Evolutionary conservation across 768 basidiomycete species (phyloP), one percentile per base, ranked within the genome.

Genomic region (Kwoniella newhampshirensis): DNA sequence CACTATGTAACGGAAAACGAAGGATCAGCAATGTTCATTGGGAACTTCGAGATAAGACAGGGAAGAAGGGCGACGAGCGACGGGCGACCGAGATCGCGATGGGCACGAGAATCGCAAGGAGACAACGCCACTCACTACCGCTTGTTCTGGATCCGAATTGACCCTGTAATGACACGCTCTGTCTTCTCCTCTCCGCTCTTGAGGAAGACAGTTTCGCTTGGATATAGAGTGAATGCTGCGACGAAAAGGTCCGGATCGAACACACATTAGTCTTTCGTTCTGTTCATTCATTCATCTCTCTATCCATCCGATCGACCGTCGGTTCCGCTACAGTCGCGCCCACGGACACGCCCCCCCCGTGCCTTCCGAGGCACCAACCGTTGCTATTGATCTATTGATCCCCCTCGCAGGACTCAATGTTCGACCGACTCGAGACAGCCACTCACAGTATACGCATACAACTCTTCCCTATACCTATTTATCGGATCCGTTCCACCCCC

Each of bases 401-500:
- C n/a, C n/a, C n/a, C n/a, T n/a, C n/a, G n/a, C 20, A 32, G 7
- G 36, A 39, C 30, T 37, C 23, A 8, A 15, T 12, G 21, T 18
- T n/a, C 17, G 26, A 7, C 50, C 17, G 26, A 11, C 1, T 9
- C 36, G 26, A 27, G 7, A 20, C 1, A 9, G 21, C 9, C 7
- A 61, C 60, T 51, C 54, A 61, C 60, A 6, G 60, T 61, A 53
- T 61, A 61, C n/a, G 60, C 54, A 27, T 61, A 61, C 26, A 61
- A 18, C n/a, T 41, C 54, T 23, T 51, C 41, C 9, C 25, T 55
- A 44, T 61, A 61, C 23, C 55, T 11, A 2, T 9, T 27, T 15
- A 54, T 37, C 1, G 59, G 45, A 25, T 49, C 47, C 35, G 21
- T 37, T 2, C 27, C 48, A 15, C 36, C 37, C 2, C 13, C 40